Evolutionary conservation across 1,284 basidiomycete species (phyloP).

Genomic region (Boletellus deceptivus): DNA sequence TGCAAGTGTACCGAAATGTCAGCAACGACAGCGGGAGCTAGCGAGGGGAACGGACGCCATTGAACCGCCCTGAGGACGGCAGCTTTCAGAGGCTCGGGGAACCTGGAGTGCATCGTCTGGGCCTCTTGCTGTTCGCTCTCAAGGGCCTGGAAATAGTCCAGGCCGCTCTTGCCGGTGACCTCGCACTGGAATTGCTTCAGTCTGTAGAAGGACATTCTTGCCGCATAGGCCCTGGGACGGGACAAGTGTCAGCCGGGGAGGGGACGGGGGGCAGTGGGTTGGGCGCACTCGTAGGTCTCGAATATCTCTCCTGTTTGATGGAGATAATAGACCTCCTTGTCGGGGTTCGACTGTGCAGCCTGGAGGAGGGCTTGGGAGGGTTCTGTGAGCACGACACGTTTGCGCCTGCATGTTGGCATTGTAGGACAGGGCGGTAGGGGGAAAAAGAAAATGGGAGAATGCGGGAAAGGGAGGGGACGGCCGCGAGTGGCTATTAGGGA

Average conservation of each 20-base stretch:
- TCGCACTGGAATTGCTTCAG: conserved; percentile 94
- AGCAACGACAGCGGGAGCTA: conserved; percentile 14
- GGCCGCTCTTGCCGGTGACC: conserved; percentile 89
- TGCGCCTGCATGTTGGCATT: conserved; percentile 90
- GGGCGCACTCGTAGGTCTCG: conserved; percentile 83
- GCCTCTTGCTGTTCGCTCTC: conserved; percentile 90
- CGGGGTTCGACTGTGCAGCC: conserved; percentile 58
- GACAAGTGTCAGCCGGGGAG: conserved; percentile 25
- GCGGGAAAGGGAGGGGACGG: conserved; percentile 38
- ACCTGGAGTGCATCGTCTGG: conserved; percentile 82
- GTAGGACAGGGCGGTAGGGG: conserved; percentile 22
- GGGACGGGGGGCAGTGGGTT: conserved; percentile 11
- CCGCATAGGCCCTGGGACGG: conserved; percentile 73
- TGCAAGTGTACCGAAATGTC: conserved; percentile 37
- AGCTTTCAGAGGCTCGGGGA: conserved; percentile 90
- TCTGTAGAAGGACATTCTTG: conserved; percentile 91
- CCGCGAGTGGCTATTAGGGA: conserved; percentile 41
- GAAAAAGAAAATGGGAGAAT: conserved; percentile 27
- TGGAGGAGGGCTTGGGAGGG: conserved; percentile 68
- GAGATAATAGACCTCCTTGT: conserved; percentile 85
- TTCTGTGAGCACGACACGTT: conserved; percentile 84
- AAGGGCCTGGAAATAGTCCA: conserved; percentile 93
- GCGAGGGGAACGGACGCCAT: conserved; percentile 75
- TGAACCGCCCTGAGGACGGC: conserved; percentile 90
- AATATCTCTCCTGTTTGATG: conserved; percentile 94